Base-by-base conservation (phyloP, 2,329 filamentous ascomycete genomes). In the Myriosclerotinia scirpicola region DNA sequence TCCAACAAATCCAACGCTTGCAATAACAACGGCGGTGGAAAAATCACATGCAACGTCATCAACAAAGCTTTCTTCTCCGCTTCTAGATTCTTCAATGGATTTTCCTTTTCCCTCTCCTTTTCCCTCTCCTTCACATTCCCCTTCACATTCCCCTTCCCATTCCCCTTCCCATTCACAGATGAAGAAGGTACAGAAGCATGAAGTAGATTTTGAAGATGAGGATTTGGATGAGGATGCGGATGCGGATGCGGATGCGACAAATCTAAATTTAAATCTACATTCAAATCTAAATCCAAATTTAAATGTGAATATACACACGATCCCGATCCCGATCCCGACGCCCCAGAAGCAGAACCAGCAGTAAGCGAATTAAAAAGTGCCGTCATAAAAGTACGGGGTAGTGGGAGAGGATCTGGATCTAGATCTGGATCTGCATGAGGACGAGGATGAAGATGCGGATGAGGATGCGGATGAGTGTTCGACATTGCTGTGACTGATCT, bases 1-100 rank as follows among this genome's bases (percentile, higher is more conserved):
- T 99, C 95, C 0, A 99, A 83, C 0, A 98, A 83, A 77, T 98
- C 93, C 3, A 99, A 83, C 0, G 94, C 92, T 3, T 92, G 91
- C 0, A 97, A 87, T 2, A 97, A 80, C 64, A 92, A 85, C 1
- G 73, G 69, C 3, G 87, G 86, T 0, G 93, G 93, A 74, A 96
- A 96, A 17, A 97, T 80, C 44, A 92, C 90, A 79, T 97, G 93
- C 0, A 88, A 80, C 6, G 80, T 78, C 8, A 81, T 83, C 20
- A 87, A 76, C 4, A 87, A 72, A 12, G 80, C 76, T 48, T 79
- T 77, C 6, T 81, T 71, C 9, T 70, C 66, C 2, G 67, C 54
- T 2, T 69, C 62, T 11, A 76, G 64, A 11, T 42, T 55, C 26
- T 68, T 72, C 7, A 74, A 70, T 34, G 73, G 67, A 52, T 71